Evolutionary conservation across 129 eudicot genomes (phyloP), one percentile per base, ranked within the genome.

Genomic region (Flaveria linearis): DNA sequence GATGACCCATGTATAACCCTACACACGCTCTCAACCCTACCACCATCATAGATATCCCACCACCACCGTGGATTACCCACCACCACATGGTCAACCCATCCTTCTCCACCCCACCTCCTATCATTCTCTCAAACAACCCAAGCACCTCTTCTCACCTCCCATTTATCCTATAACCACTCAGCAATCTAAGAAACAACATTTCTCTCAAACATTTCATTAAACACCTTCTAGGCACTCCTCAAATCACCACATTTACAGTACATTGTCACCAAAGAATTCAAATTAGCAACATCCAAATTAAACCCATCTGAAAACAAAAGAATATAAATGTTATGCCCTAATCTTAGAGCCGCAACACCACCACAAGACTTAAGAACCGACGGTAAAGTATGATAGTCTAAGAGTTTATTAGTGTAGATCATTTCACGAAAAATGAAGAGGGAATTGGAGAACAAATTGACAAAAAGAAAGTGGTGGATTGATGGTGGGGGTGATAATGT

Each of bases 341-440:
- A n/a, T 7, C 84, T 45, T 25, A 88, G 57, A 45, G 25, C 82
- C 1, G 86, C 83, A 16, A 88, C 30, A 11, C 84, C 84, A 1
- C 80, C 75, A 22, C 88, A 84, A 4, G 84, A 78, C 51, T 83
- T 88, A 22, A 85, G 80, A 2, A 88, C 89, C 1, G 76, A 82
- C 11, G 87, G 92, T 33, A 85, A 39, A 17, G 86, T 88, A 9
- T 88, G 71, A 41, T 70, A 76, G 81, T 87, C 89, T 45, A 85
- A 28, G 26, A 57, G 73, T 41, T 80, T 82, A 12, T 51, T 43
- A 5, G 75, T 74, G 3, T 60, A 62, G 64, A 83, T 55, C 89
- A 88, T 82, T 75, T 81, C 69, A 11, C 72, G 82, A 36, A 88
- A 88, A 72, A 72, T 60, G 33, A 15, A n/a, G 47, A 88, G 52